Conservation (phyloP, 768 basidiomycete species). For the Wakefieldia striispora region DNA sequence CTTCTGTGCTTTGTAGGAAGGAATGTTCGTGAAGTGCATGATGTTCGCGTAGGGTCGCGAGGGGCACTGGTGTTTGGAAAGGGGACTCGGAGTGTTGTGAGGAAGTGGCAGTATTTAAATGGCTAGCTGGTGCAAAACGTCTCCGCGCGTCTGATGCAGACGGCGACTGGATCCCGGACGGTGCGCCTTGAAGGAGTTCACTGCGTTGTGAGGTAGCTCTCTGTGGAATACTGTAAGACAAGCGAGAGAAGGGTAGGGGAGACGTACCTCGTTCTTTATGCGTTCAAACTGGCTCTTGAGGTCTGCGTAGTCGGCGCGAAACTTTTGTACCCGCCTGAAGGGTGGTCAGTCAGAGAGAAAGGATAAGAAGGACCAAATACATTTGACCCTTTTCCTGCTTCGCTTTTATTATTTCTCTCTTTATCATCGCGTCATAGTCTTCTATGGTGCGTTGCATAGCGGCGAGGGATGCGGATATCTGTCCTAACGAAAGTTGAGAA, state of each 20-base stretch:
- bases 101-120: conserved; percentile 38
- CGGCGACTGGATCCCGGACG: conserved; percentile 36
- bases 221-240: conserved; percentile 35
- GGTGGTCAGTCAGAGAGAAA: conserved; percentile 3
- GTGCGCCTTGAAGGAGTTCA: conserved; percentile 57
- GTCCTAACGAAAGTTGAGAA: conserved; percentile 57
- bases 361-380: conserved; percentile 43
- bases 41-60: conserved; percentile 61
- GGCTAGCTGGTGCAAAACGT: conserved; percentile 45
- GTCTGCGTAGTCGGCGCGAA: conserved; percentile 82
- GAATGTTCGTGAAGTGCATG: conserved; percentile 86
- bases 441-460: conserved; percentile 94
- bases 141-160: conserved; percentile 54
- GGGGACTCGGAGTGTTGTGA: conserved; percentile 85
- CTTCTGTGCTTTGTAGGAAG: conserved; percentile 82
- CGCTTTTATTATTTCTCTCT: conserved; percentile 91
- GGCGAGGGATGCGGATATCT: conserved; percentile 96
- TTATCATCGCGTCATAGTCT: conserved; percentile 96
- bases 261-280: conserved; percentile 55
- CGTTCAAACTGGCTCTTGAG: conserved; percentile 80
- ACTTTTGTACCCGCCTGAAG: conserved; percentile 86
- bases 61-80: conserved; percentile 61
- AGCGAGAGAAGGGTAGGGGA: neutral
- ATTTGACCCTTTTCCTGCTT: conserved; percentile 96
- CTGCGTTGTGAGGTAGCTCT: conserved; percentile 56